Evolutionary conservation across 139 green algal species (phyloP), one percentile per base, ranked within the genome.

Genomic region (Chlamydomonas sphaeroides): DNA sequence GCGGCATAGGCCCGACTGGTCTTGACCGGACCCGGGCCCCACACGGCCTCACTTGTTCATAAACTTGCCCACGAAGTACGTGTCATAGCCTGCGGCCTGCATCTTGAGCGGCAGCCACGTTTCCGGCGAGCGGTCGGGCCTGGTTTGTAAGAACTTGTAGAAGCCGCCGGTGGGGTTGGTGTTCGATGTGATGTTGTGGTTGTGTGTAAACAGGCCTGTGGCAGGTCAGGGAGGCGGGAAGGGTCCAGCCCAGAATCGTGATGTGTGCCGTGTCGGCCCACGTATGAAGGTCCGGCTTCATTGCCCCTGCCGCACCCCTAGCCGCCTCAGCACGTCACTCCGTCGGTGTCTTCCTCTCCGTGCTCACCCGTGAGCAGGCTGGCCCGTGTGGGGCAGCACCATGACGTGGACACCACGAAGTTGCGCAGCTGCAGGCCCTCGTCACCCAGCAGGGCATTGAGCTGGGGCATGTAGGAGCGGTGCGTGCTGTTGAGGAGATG

Each of bases 401-500:
- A 41, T n/a, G 62, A 68, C n/a, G 25, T 68, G 62, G 32, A 42
- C 3, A 68, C 41, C 1, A 18, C 33, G 11, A 42, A 38, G n/a
- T 68, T 68, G n/a, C 62, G 62, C n/a, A 68, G 62, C 25, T 36
- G 62, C 32, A 68, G 62, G 18, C 62, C 62, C 62, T 68, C 18
- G 62, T 68, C 62, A 4, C 15, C 62, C 18, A 68, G 7, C 15
- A 68, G 62, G 3, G n/a, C 21, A 18, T 68, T 36, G 18, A 68
- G n/a, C n/a, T 26, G 10, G n/a, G 62, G 62, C 62, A 68, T 36
- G 15, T 42, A 68, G 32, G 62, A n/a, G 1, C 62, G 62, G 62
- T 68, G 25, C 10, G 62, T 68, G n/a, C 15, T 30, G 62, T 68
- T 68, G 7, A 68, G n/a, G n/a, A 68, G n/a, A n/a, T 68, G 62